phyloP scores from a whole-genome alignment of 1,139 yeast species.

The Zygosaccharomyces pseudobailii region DNA sequence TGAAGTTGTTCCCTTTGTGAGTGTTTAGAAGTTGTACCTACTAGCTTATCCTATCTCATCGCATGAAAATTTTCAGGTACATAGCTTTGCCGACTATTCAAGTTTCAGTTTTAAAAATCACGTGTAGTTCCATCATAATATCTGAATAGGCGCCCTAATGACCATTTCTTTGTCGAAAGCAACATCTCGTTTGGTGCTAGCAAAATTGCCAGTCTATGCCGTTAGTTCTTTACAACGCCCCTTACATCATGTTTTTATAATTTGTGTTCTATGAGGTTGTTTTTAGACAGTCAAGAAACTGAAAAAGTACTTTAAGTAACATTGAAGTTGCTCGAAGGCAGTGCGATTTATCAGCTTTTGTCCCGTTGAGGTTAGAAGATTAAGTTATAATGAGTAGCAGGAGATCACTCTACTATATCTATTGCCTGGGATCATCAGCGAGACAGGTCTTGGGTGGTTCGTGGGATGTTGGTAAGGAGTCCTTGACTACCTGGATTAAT shows the following conservation, averaged over 20 bases:
- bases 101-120: not conserved
- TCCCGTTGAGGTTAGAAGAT: too few relatives aligned
- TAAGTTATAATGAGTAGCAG: slow-evolving; percentile 15
- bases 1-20: not conserved
- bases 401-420: slow-evolving; percentile 23
- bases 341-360: not conserved
- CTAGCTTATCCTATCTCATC: slow-evolving; percentile 21
- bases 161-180: too few relatives aligned
- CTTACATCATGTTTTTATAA: not conserved
- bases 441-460: slow-evolving; percentile 23
- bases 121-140: not conserved
- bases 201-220: not conserved
- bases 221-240: not conserved
- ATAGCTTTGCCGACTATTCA: not conserved
- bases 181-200: too few relatives aligned
- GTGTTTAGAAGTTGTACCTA: not conserved
- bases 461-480: slow-evolving; percentile 19
- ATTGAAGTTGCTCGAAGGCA: not conserved
- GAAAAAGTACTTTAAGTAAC: not conserved
- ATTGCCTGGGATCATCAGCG: slow-evolving; percentile 24
- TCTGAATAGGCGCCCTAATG: not conserved
- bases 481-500: slow-evolving; percentile 23
- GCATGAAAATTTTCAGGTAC: slow-evolving; percentile 5
- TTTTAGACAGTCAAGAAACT: not conserved
- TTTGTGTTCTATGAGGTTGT: not conserved